Evolutionary conservation across 2,329 filamentous ascomycete genomes (phyloP), one percentile per base, ranked within the genome.

Genomic region (Rosellinia necatrix): DNA sequence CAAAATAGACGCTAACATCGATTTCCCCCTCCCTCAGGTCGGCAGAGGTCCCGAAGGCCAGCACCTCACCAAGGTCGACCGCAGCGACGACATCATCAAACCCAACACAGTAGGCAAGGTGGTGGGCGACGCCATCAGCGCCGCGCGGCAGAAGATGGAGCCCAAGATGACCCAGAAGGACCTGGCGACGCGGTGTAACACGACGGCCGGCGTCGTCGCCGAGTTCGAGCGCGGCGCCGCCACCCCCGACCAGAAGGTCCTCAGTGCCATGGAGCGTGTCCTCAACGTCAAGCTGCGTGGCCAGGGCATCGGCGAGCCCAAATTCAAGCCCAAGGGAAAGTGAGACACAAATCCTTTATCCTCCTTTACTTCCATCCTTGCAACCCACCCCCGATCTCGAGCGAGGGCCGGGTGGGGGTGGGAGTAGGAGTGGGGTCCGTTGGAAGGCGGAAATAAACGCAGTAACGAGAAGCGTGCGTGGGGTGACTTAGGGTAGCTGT

Each of bases 111-210:
- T 97, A 56, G 91, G 92, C 72, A 81, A 83, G 70, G 81, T 84
- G 53, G 91, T 97, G 63, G 91, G 90, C 69, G 85, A 90, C 64
- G 90, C 88, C 64, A 97, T 97, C 78, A 83, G 86, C 69, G 83
- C 88, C 70, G 85, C 89, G 53, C 90, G 94, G 63, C 86, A 86
- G 72, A 85, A 88, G 72, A 87, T 91, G 73, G 89, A 89, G 76
- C 92, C 92, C 76, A 94, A 96, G 80, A 93, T 97, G 91, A 96
- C 92, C 54, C 94, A 97, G 78, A 96, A 96, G 76, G 83, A 87
- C 64, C 79, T 88, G 35, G 93, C 92, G 59, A 91, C 88, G 64
- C 91, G 91, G 78, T 92, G 90, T 81, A 96, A 96, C 81, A 92
- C 89, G 59, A 93, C 90, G 37, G 85, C 88, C 49, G 83, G 85